Percentiles rank a stretch among this genome's conserved stretches.
These are phyloP conservation scores for Bolboschoenoplectus hybrid DNA, from an alignment of 202 grass and related monocot species.

Conservation along the genomic window DNA sequence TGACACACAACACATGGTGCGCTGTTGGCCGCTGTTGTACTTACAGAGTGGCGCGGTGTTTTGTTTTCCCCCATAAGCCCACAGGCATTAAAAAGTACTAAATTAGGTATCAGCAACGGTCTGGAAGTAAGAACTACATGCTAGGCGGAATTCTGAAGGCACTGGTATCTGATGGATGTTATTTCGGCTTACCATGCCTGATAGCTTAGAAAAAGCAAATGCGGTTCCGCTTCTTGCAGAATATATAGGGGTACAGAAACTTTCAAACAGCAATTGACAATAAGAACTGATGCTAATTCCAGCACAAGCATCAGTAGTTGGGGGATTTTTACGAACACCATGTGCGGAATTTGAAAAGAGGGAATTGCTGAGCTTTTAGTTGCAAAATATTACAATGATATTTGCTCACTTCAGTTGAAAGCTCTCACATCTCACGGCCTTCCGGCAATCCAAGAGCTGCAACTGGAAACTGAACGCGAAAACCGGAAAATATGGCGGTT, in stretches of 20 bases:
- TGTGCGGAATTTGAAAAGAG: not conserved
- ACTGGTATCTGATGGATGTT: too few relatives aligned
- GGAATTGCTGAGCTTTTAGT: not conserved
- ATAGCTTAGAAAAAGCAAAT: not conserved
- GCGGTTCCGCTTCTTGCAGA: not conserved
- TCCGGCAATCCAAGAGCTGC: not conserved
- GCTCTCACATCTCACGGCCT: not conserved
- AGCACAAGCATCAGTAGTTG: not conserved
- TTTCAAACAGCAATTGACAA: not conserved
- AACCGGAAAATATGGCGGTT: too few relatives aligned
- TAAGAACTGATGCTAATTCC: not conserved
- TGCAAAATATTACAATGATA: not conserved
- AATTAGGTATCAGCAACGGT: too few relatives aligned
- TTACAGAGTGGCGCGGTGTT: too few relatives aligned
- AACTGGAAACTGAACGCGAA: not conserved
- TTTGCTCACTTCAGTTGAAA: not conserved
- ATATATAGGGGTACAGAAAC: not conserved
- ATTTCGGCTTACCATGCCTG: too few relatives aligned
- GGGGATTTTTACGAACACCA: not conserved
- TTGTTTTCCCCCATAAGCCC: too few relatives aligned
- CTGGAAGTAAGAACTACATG: too few relatives aligned
- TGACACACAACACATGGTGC: too few relatives aligned
- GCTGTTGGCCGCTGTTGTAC: too few relatives aligned
- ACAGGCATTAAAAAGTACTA: too few relatives aligned
- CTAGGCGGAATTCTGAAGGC: too few relatives aligned